Base-by-base conservation (phyloP, 2,329 filamentous ascomycete species). In the Aspergillus aculeatinus region DNA sequence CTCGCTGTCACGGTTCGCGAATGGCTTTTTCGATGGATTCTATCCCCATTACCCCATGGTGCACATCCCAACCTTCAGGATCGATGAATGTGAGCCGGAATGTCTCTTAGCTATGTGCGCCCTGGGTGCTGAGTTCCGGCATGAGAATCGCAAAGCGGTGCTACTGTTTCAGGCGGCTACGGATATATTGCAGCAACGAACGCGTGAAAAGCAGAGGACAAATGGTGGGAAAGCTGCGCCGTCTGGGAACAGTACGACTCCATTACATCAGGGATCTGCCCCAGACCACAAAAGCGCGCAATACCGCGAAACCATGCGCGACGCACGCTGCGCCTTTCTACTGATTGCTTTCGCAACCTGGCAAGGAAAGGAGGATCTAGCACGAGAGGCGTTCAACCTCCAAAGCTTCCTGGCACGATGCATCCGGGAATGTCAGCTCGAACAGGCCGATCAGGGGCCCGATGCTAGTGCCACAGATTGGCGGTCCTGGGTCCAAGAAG, bases 11-110 rank as follows among this genome's bases (percentile, higher is more conserved):
- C 77, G 88, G 31, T 90, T 89, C 63, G 74, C 90, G 35, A 86
- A 88, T 63, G 87, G 86, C 1, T 90, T 89, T 65, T 82, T 89
- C 51, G 83, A 81, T 62, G 86, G 87, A 0, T 89, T 90, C 59
- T 79, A 84, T 62, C 79, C 82, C 25, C 81, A 84, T 57, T 74
- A 84, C 29, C 82, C 82, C 0, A 82, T 90, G 61, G 74, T 90
- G n/a, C 88, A 91, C 68, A 76, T 89, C 6, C 84, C 87, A 0
- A 89, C 87, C 0, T 79, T 90, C 54, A 79, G 80, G 1, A 80
- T 85, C 0, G 81, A 82, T 2, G 82, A 85, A 11, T 81, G 86
- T n/a, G 85, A 86, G 0, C 83, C 87, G 0, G 88, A 90, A 69
- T 76, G 90, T 2, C 75, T 89, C 3, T 74, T 91, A 16, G 87